These are phyloP conservation scores for Arthrobotrys musiformis DNA, from an alignment of 2,329 filamentous ascomycete genomes.

Conservation along the genomic window DNA sequence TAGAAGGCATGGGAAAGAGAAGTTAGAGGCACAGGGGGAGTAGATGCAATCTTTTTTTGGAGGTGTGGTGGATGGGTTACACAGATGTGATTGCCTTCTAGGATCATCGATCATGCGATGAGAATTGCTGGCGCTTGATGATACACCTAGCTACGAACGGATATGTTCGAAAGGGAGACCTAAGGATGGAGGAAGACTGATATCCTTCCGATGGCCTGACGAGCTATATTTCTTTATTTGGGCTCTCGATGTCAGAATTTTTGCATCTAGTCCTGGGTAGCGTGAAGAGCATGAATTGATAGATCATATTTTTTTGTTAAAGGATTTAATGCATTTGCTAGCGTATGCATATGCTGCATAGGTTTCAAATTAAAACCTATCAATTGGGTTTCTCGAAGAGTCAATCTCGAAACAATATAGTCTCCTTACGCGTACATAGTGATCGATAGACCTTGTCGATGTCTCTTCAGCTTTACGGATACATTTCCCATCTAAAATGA, in stretches of 20 bases:
- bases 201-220: neutral
- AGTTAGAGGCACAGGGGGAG: constrained; percentile 70
- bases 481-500: neutral
- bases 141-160: neutral
- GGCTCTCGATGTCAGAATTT: neutral
- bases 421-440: neutral
- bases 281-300: neutral
- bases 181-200: neutral
- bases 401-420: neutral
- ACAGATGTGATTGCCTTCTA: neutral
- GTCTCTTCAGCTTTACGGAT: neutral
- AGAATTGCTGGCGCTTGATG: neutral
- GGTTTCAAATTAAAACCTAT: too few relatives aligned
- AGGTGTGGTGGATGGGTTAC: neutral
- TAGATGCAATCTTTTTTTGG: neutral
- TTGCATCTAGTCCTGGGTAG: neutral
- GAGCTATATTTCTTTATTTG: neutral
- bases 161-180: neutral
- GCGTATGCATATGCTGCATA: neutral
- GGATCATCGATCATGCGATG: neutral
- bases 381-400: neutral
- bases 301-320: neutral
- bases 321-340: neutral
- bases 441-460: neutral
- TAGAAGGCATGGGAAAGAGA: constrained; percentile 73